Evolutionary conservation across 2,329 filamentous ascomycete genomes (phyloP), one percentile per base, ranked within the genome.

Genomic region (Emericellopsis cladophorae): DNA sequence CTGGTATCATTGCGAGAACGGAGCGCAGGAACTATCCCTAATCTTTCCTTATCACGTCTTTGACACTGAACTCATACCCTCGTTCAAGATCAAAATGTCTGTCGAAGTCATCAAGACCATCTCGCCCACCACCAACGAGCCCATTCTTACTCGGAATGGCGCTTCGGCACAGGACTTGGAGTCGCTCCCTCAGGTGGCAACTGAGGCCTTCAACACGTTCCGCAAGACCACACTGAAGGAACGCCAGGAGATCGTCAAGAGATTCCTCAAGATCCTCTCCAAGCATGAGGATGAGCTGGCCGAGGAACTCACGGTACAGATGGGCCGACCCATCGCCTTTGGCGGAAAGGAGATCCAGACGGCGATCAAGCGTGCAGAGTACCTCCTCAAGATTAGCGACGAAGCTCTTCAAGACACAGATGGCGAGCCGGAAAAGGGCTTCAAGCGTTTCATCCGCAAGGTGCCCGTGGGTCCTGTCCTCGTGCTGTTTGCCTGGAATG

Each of bases 401-500:
- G 83, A 92, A 34, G 78, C 76, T 2, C 69, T 96, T 40, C 76
- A 80, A 53, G 84, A 93, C 51, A 88, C 86, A 0, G 75, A 82
- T 24, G 89, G 89, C 8, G 86, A 94, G 57, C 62, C 76, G 3
- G 87, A 96, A 63, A 76, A 83, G 54, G 89, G 90, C 0, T 95
- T 95, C 68, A 88, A 81, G 65, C 75, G 90, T 49, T 95, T 85
- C 56, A 87, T 96, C 56, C 80, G 81, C 58, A 94, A 93, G 62
- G 76, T 86, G 8, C 86, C 90, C 1, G 76, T 95, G 40, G 90
- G 90, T 1, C 87, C 88, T 10, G 84, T 92, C 14, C 71, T 96
- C 44, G 74, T 95, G 48, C 77, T 96, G 45, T 95, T 95, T 62
- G 84, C 90, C 1, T 96, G 90, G 90, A 96, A 96, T 65, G 88